Evolutionary conservation across 495 filamentous ascomycete species (phyloP).

Genomic region (Aspergillus panamensis): DNA sequence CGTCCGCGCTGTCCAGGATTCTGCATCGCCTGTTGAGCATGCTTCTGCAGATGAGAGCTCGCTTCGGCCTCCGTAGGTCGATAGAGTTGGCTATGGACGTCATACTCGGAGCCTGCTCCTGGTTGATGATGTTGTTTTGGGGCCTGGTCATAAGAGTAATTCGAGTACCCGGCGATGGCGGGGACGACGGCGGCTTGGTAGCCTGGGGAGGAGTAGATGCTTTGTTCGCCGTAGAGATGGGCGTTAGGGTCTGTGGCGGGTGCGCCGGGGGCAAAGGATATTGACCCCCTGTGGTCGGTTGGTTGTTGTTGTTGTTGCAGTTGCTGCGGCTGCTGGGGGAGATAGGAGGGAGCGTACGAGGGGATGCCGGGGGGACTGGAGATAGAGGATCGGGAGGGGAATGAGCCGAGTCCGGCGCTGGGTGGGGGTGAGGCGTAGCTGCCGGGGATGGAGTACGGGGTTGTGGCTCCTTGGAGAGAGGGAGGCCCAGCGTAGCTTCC

Average conservation of each 20-base stretch:
- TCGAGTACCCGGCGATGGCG: conserved; percentile 51
- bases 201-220: conserved; percentile 7
- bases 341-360: conserved; percentile 34
- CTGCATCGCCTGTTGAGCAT: conserved; percentile 51
- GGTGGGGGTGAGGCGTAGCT: conserved; percentile 39
- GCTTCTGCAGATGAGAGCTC: conserved; percentile 37
- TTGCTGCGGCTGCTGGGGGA: conserved; percentile 20
- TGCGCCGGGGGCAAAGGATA: conserved; percentile 37
- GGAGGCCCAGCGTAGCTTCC: conserved; percentile 28
- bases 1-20: conserved; percentile 46
- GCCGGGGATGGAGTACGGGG: conserved; percentile 30
- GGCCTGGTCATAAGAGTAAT: conserved; percentile 50
- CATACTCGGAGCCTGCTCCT: conserved; percentile 48
- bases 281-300: conserved; percentile 22
- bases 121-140: conserved; percentile 32
- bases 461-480: conserved; percentile 17
- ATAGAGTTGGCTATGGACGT: conserved; percentile 74
- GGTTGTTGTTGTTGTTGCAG: neutral
- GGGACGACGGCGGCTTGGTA: conserved; percentile 19
- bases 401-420: conserved; percentile 33
- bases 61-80: conserved; percentile 66
- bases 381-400: conserved; percentile 24
- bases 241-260: conserved; percentile 47
- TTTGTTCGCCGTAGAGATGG: conserved; percentile 35
- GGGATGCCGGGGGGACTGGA: conserved; percentile 29